Evolutionary conservation across 148 eudicot species (phyloP).

Genomic region (Rhododendron williamsianum): DNA sequence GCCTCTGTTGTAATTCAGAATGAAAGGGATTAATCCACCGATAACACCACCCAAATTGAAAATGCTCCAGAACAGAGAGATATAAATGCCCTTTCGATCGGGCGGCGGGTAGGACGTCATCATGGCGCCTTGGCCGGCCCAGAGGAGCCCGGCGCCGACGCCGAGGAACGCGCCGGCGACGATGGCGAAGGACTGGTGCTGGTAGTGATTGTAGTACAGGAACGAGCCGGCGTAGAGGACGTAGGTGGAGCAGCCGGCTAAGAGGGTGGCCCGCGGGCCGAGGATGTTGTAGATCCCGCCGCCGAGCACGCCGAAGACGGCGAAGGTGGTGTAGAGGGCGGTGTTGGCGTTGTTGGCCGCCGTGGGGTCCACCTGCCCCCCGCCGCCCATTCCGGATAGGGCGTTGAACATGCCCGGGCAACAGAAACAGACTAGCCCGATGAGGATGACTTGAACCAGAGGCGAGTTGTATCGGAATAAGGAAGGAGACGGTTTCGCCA

Average conservation of each 20-base stretch:
- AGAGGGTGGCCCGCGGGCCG: conserved; percentile 68
- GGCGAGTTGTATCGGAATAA: conserved; percentile 75
- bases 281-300: conserved; percentile 90
- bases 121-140: conserved; percentile 96
- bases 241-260: conserved; percentile 75
- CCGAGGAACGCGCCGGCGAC: conserved; percentile 73
- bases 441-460: conserved; percentile 53
- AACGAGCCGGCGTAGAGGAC: conserved; percentile 76
- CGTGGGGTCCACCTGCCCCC: conserved; percentile 86
- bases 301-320: conserved; percentile 76
- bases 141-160: conserved; percentile 83
- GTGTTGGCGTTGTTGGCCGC: conserved; percentile 95
- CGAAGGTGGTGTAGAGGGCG: conserved; percentile 83
- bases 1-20: conserved; percentile 50
- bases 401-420: conserved; percentile 98
- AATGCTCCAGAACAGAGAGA: conserved; percentile 81
- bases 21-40: conserved; percentile 81
- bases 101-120: conserved; percentile 86
- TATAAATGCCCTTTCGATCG: conserved; percentile 63
- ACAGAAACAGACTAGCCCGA: conserved; percentile 90
- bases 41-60: conserved; percentile 93
- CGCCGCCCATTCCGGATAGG: conserved; percentile 92
- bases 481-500: conserved; percentile 10
- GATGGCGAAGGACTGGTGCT: conserved; percentile 55
- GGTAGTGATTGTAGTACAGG: conserved; percentile 67